Base-by-base conservation (phyloP, 2,329 filamentous ascomycete genomes). In the Lachnellula occidentalis region DNA sequence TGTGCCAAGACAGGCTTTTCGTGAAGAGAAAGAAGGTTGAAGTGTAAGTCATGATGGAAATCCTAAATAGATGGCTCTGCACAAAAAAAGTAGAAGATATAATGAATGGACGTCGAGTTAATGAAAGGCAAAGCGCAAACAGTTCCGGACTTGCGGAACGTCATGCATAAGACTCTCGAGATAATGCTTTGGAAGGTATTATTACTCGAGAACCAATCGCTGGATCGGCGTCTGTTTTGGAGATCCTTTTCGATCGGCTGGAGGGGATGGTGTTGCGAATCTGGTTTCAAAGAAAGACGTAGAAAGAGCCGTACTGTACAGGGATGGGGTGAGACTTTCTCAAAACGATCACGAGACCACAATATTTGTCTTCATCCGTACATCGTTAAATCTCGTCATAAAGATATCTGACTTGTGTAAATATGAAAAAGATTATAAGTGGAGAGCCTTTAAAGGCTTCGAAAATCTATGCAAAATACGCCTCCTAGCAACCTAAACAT, bases 211-310 rank as follows among this genome's bases (percentile, higher is more conserved):
- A 7, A 42, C 50, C 50, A 53, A 53, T 55, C 34, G 47, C 47
- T 19, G 12, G 27, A 43, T n/a, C 14, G 24, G 17, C 21, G 45
- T 39, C 27, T 54, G 34, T 48, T 46, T 47, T 41, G 27, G 14
- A 45, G 36, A 27, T 56, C n/a, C 47, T 47, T 56, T 45, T 31
- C 11, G 45, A 24, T 6, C 24, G 24, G 24, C 24, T 24, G 24
- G 34, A 50, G 45, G 47, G 39, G 54, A 42, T 37, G 21, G 46
- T 54, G 51, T 56, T 48, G 48, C 59, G 36, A 54, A 48, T 53
- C 11, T 45, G 17, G 56, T 60, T 56, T 58, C 56, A 27, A 27
- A 27, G 7, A 31, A 31, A 9, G 27, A 31, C 4, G 7, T 3
- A 24, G 9, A 31, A 27, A n/a, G 31, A 47, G 22, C 21, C 9